Evolutionary conservation across 345 rosid species (phyloP), one percentile per base, ranked within the genome.

Genomic region (Salix viminalis): DNA sequence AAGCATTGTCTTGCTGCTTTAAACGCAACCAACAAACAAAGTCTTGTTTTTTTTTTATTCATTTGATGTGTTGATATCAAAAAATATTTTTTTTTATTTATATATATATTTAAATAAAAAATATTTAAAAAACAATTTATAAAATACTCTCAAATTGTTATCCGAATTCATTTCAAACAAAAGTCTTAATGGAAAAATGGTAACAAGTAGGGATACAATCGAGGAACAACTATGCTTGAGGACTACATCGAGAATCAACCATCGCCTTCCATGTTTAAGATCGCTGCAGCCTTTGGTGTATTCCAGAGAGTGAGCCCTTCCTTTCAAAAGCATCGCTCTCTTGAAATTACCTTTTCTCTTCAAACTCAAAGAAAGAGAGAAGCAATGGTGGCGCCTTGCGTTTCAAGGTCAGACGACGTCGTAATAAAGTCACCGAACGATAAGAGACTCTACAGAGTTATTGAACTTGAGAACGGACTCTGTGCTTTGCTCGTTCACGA

Each of bases 361-460:
- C 52, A 46, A 46, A 46, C 52, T 48, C 19, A 48, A 48, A 48
- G 21, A 15, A 15, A 14, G 54, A 48, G 54, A 48, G 54, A 5
- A 48, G 16, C 54, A 16, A 48, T 48, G 54, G 54, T 16, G 54
- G 54, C 54, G 54, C 54, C 1, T 48, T 48, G 54, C 54, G 54
- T 48, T 48, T 48, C 54, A 48, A 48, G 54, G 19, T 84, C 89
- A 23, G 95, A 90, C 80, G 85, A 80, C 44, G 67, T 85, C 19
- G 97, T 96, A n/a, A 78, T 96, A 19, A 96, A 92, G 81, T 90
- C 99, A 15, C 98, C 97, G 2, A 87, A 91, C 76, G 99, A 96
- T 79, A 79, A 83, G 75, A 89, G 94, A 13, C 79, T 92, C 7
- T 96, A 96, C 86, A 83, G 98, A 78, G 79, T 86, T 70, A 79